Evolutionary conservation across 352 stramenopile species (phyloP), one percentile per base, ranked within the genome.

Genomic region (Pythium diclinum): DNA sequence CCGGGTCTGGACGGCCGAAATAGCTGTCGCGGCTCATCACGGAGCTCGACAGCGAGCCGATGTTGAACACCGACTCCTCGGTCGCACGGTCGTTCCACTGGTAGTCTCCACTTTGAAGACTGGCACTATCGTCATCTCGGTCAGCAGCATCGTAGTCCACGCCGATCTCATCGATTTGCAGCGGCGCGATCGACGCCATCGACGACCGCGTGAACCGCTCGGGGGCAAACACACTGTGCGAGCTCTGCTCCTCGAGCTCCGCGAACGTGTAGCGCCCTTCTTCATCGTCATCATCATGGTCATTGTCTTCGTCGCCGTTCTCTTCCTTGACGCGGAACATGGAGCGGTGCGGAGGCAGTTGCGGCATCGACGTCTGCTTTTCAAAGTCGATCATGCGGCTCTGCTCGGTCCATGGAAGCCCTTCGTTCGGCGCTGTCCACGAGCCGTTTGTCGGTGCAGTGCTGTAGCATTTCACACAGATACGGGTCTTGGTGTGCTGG

Each of bases 401-500:
- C 51, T 70, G 56, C 40, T 70, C 63, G 40, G 56, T 70, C 63
- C 63, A 70, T 16, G 63, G 63, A 32, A 58, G n/a, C 17, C 25
- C 44, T 10, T 60, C 49, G 44, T 25, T 59, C 11, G 36, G 51
- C 21, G 63, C 63, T 17, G 63, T 54, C 63, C 63, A 70, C 56
- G 63, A 65, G 19, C 63, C 53, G 13, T 51, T 58, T 17, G 60
- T 55, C 21, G 63, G 59, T 28, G 76, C 73, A 34, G 67, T 69
- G 52, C 77, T 68, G 54, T 79, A 78, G 71, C 81, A 90, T 47
- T 75, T 77, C 25, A 75, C 72, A 53, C 81, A 90, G 17, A 90
- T 79, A 6, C 81, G 74, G 25, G 81, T 90, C 59, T 87, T 88
- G 33, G 44, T 51, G 38, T 71, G 56, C 16, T 71, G 63, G 3